phyloP scores from a whole-genome alignment of 345 rosid genomes.

The Lenwebbia sp. region DNA sequence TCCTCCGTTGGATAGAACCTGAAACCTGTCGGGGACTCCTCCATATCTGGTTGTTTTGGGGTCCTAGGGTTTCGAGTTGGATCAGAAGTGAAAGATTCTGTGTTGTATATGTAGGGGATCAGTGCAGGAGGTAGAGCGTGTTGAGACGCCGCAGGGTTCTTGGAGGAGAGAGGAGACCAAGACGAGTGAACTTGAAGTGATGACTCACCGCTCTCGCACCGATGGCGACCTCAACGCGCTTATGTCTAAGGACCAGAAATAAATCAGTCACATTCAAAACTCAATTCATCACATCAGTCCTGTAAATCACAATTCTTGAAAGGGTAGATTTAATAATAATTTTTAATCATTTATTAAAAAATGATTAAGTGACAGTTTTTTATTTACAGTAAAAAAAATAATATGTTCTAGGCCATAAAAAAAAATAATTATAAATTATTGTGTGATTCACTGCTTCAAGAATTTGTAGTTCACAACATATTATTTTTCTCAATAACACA shows the following conservation, averaged over 20 bases:
- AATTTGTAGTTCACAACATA: too few relatives aligned
- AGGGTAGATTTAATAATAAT: too few relatives aligned
- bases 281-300: not conserved
- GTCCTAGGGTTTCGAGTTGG: not conserved
- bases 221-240: not conserved
- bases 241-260: not conserved
- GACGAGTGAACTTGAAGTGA: not conserved
- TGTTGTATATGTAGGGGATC: not conserved
- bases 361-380: too few relatives aligned
- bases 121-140: not conserved
- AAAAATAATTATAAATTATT: too few relatives aligned
- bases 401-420: too few relatives aligned
- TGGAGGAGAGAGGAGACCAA: not conserved
- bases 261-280: not conserved
- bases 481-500: too few relatives aligned
- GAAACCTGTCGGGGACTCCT: slow-evolving; percentile 18
- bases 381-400: too few relatives aligned
- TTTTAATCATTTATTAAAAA: too few relatives aligned
- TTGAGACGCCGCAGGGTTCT: not conserved
- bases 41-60: not conserved
- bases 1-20: slow-evolving; percentile 93
- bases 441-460: too few relatives aligned
- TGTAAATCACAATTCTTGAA: too few relatives aligned
- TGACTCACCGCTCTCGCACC: not conserved
- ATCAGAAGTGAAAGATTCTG: slow-evolving; percentile 1